These are phyloP conservation scores for Globisporangium recalcitrans DNA, from an alignment of 352 stramenopile species.

Conservation along the genomic window DNA sequence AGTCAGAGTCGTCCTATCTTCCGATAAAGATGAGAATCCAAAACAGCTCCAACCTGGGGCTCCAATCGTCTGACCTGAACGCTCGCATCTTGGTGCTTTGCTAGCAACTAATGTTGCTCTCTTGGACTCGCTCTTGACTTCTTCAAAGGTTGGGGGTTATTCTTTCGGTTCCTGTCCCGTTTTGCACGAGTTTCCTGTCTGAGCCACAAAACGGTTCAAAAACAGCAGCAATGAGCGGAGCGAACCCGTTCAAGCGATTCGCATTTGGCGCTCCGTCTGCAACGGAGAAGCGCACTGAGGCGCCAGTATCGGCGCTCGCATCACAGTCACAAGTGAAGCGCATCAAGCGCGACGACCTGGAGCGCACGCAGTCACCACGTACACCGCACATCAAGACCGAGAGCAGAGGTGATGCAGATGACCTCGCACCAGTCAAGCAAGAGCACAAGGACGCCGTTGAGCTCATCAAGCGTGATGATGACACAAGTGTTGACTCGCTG, in stretches of 20 bases:
- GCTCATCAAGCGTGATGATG: neutral
- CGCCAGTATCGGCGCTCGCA: neutral
- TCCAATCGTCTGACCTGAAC: neutral
- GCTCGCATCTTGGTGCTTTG: neutral
- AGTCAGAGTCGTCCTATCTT: neutral
- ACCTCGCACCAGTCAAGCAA: neutral
- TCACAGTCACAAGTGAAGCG: neutral
- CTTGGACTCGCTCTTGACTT: neutral
- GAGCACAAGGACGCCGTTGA: neutral
- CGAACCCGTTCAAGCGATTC: slow-evolving; percentile 66
- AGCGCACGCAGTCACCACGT: neutral
- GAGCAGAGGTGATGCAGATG: neutral
- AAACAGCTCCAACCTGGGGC: neutral
- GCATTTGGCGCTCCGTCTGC: slow-evolving; percentile 26
- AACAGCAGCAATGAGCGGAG: neutral
- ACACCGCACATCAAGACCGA: neutral
- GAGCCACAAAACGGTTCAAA: neutral
- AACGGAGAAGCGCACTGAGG: slow-evolving; percentile 11
- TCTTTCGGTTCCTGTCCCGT: neutral
- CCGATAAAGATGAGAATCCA: neutral
- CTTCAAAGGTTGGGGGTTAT: neutral
- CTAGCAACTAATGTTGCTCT: too few species aligned
- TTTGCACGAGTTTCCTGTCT: neutral
- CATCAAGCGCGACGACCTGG: slow-evolving; percentile 10
- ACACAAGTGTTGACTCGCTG: neutral